Evolutionary conservation across 495 filamentous ascomycete genomes (phyloP), one percentile per base, ranked within the genome.

Genomic region (Hapsidospora chrysogenum): DNA sequence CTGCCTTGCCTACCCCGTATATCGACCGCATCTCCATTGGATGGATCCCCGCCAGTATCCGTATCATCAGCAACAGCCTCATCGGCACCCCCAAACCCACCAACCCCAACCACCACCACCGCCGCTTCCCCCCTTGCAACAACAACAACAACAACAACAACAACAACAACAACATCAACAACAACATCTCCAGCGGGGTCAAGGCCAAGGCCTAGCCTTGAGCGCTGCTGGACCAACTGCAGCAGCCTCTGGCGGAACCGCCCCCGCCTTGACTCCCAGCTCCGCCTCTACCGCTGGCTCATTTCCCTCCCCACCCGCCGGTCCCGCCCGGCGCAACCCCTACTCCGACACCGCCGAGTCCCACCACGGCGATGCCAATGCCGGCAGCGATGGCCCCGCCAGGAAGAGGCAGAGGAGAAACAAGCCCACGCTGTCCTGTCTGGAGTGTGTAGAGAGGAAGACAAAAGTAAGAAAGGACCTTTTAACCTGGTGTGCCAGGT

Each of bases 391-490:
- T 15, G 62, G 58, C 28, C 60, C 56, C 5, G 35, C 46, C 3
- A 64, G 53, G 52, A 77, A 76, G 52, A 78, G 74, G 51, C 76
- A 79, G 51, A 80, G 76, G 50, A 61, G 77, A 17, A 83, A 83
- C 53, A 83, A 83, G 46, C 77, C 77, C 3, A 83, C 76, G 1
- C 45, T 83, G 27, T 78, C 74, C 27, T 83, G 77, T 47, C 61
- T 70, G 37, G 75, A 79, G 42, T 83, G 78, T 48, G 76, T 80
- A 22, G 72, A 74, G 51, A 60, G 73, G 35, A 79, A 80, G 53
- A 78, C 73, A 10, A 78, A 77, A 61, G 73, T 67, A 46, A 4
- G 33, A 38, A 21, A 20, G 25, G n/a, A n/a, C n/a, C n/a, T n/a
- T n/a, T n/a, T n/a, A n/a, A n/a, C n/a, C n/a, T 27, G 15, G 16